These are phyloP conservation scores for Toxicodendron radicans DNA, from an alignment of 345 rosid genomes.

Conservation along the genomic window DNA sequence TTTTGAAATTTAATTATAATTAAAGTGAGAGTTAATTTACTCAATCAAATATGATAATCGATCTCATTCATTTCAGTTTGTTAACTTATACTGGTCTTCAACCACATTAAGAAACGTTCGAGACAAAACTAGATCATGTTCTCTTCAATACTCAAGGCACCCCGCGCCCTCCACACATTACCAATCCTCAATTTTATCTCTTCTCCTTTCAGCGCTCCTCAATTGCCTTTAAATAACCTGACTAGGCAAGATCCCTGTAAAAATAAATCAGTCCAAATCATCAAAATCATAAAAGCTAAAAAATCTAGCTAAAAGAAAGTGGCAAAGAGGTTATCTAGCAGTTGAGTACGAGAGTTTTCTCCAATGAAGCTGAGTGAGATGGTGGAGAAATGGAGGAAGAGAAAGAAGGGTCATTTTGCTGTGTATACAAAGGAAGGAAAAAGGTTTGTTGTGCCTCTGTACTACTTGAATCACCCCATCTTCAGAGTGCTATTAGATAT, in stretches of 20 bases:
- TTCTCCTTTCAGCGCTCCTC: neutral
- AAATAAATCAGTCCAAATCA: neutral
- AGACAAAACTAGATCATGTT: neutral
- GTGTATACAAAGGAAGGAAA: conserved; percentile 52
- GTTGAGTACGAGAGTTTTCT: too few relatives aligned
- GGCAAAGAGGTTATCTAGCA: neutral
- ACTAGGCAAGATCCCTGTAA: neutral
- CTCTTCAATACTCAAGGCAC: neutral
- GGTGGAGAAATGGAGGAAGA: conserved; percentile 42
- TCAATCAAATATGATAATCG: too few relatives aligned
- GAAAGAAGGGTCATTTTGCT: conserved; percentile 52
- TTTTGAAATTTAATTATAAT: too few relatives aligned
- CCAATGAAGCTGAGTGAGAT: conserved; percentile 33
- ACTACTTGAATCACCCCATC: conserved; percentile 53
- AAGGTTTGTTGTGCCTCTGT: conserved; percentile 47
- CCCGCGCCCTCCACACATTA: neutral
- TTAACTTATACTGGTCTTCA: too few relatives aligned
- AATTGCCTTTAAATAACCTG: neutral
- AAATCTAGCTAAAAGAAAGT: neutral
- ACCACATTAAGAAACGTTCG: too few relatives aligned
- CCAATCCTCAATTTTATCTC: conserved; percentile 12
- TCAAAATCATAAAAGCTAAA: neutral
- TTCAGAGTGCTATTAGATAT: conserved; percentile 49
- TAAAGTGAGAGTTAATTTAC: too few relatives aligned
- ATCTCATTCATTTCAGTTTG: too few relatives aligned